Conservation (phyloP, 1,139 yeast genomes). For the Yamadazyma diospyri region DNA sequence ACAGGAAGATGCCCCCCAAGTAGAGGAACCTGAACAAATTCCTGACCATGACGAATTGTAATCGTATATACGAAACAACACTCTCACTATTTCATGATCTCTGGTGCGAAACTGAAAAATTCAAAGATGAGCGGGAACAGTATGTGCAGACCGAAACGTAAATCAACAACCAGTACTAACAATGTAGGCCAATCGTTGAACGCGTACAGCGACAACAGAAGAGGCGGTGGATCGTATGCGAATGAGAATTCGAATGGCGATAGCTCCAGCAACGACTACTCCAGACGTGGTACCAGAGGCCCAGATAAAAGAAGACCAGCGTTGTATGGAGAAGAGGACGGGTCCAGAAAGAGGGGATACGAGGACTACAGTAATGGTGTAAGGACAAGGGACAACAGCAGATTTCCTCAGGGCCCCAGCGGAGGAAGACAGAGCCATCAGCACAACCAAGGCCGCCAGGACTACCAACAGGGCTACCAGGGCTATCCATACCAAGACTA, state of each 20-base stretch:
- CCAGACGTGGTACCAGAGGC: background rate
- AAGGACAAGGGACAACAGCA: background rate
- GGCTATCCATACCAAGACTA: background rate
- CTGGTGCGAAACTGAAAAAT: slow-evolving; percentile 4
- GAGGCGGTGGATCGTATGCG: slow-evolving; percentile 9
- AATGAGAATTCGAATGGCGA: slow-evolving; percentile 3
- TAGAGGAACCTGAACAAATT: slow-evolving; percentile 15
- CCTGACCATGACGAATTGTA: slow-evolving; percentile 52
- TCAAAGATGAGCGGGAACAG: slow-evolving; percentile 4
- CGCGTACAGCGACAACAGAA: slow-evolving; percentile 13
- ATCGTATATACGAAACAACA: no score
- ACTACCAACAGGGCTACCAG: background rate
- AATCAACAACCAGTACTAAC: slow-evolving; percentile 6
- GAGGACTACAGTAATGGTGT: slow-evolving; percentile 4
- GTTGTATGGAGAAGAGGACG: slow-evolving; percentile 4
- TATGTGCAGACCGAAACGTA: background rate
- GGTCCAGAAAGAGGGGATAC: slow-evolving; percentile 7
- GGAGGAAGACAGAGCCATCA: background rate
- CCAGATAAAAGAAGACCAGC: slow-evolving; percentile 8
- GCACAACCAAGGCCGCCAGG: background rate
- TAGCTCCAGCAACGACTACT: background rate
- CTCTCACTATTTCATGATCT: no score
- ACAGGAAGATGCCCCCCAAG: slow-evolving; percentile 3
- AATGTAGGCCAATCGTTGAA: slow-evolving; percentile 7
- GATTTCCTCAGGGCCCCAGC: slow-evolving; percentile 4